A percentile compares a stretch with the other conserved stretches of the same genome.
Evolutionary conservation across 2,329 filamentous ascomycete genomes (phyloP).

Genomic region (Exophiala phaeomuriformis): DNA sequence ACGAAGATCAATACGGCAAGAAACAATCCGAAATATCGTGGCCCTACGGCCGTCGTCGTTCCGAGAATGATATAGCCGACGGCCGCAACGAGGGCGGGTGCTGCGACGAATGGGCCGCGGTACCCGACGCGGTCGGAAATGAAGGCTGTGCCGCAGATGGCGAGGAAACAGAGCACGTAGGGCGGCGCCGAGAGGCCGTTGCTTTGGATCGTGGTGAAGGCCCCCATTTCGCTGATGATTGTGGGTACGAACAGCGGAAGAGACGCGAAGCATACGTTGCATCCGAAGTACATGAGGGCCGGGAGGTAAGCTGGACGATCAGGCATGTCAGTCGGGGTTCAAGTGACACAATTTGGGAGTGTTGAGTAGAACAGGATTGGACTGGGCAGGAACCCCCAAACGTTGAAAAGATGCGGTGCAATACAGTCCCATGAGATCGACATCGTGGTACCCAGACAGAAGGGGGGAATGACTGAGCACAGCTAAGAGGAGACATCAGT

Average conservation of each 20-base stretch:
- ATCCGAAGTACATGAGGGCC: conserved; percentile 55
- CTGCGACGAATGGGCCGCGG: conserved; percentile 54
- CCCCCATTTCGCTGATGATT: conserved; percentile 58
- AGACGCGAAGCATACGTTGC: conserved; percentile 59
- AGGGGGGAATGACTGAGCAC: not conserved
- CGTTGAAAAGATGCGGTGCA: no score
- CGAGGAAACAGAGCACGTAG: conserved; percentile 61
- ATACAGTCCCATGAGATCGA: no score
- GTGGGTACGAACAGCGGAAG: conserved; percentile 59
- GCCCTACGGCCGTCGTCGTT: conserved; percentile 44
- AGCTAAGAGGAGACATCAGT: no score
- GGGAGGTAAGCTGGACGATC: conserved; percentile 19
- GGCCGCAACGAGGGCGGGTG: conserved; percentile 51
- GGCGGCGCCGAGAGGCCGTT: conserved; percentile 67
- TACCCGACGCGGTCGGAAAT: conserved; percentile 58
- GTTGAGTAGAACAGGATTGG: no score
- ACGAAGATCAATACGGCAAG: conserved; percentile 59
- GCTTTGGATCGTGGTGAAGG: conserved; percentile 55
- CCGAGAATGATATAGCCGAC: conserved; percentile 61
- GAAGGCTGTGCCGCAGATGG: conserved; percentile 55
- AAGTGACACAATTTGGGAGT: no score
- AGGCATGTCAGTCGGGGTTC: no score
- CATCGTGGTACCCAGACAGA: not conserved
- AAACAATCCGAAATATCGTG: conserved; percentile 48
- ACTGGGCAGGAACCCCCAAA: no score